phyloP scores from a whole-genome alignment of 108 stramenopile species.

The Skeletonema tropicum region DNA sequence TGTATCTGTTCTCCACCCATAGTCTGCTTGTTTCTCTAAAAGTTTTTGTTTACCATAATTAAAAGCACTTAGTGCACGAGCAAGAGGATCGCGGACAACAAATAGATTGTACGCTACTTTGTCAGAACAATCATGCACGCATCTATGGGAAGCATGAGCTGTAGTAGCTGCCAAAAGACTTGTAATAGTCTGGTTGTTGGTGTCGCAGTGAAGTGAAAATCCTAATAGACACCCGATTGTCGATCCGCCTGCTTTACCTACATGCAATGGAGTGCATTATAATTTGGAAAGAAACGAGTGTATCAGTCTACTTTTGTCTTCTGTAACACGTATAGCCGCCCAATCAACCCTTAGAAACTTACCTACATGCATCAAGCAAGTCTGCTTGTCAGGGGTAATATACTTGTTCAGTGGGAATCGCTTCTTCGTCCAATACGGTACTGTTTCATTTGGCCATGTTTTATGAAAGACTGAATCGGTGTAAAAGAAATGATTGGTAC shows the following conservation, averaged over 20 bases:
- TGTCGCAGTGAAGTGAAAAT: slow-evolving; percentile 40
- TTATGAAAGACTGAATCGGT: slow-evolving; percentile 17
- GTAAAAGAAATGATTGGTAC: slow-evolving; percentile 27
- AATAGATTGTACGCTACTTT: slow-evolving; percentile 35
- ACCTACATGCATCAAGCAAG: too few relatives aligned
- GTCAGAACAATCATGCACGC: slow-evolving; percentile 39
- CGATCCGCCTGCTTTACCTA: slow-evolving; percentile 47
- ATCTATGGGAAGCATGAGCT: slow-evolving; percentile 36
- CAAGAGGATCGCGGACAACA: slow-evolving; percentile 43
- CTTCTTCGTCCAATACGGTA: slow-evolving; percentile 34
- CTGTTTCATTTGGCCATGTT: slow-evolving; percentile 23
- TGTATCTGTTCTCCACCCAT: background rate
- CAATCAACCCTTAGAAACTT: too few relatives aligned
- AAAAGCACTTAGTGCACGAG: slow-evolving; percentile 30
- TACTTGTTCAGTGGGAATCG: slow-evolving; percentile 24
- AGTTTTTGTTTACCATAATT: slow-evolving; percentile 35
- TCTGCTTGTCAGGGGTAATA: slow-evolving; percentile 24
- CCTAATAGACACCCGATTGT: slow-evolving; percentile 39
- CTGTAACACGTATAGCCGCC: too few relatives aligned
- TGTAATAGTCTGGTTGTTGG: slow-evolving; percentile 12
- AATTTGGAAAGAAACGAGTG: too few relatives aligned
- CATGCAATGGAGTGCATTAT: too few relatives aligned
- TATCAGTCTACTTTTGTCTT: too few relatives aligned
- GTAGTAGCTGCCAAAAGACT: slow-evolving; percentile 32
- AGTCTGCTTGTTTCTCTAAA: background rate